phyloP scores from a whole-genome alignment of 352 stramenopile genomes.

The Stramenopiles sp. region DNA sequence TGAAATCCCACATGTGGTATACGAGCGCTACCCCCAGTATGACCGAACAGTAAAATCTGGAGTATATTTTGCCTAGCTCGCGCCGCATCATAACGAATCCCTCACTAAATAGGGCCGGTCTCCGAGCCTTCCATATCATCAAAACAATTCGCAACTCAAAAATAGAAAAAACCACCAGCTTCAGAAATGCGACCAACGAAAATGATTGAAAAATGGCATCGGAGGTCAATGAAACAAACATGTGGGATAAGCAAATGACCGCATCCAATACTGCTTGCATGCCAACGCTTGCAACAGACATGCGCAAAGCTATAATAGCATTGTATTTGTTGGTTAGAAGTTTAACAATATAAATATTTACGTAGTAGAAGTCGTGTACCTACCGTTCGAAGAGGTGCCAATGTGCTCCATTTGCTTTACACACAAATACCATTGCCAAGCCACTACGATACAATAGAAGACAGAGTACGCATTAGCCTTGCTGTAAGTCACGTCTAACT shows the following conservation, averaged over 20 bases:
- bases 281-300: slow-evolving; percentile 46
- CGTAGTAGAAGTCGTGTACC: too few relatives aligned
- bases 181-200: slow-evolving; percentile 85
- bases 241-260: slow-evolving; percentile 76
- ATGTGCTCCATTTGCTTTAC: neutral
- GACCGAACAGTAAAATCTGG: slow-evolving; percentile 82
- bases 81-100: slow-evolving; percentile 60
- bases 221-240: slow-evolving; percentile 78
- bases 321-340: too few relatives aligned
- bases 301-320: neutral
- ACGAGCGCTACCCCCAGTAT: slow-evolving; percentile 63
- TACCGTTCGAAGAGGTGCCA: too few relatives aligned
- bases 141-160: slow-evolving; percentile 96
- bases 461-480: neutral
- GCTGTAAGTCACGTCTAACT: neutral
- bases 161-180: slow-evolving; percentile 92
- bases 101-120: slow-evolving; percentile 48
- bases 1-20: slow-evolving; percentile 65
- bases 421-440: neutral
- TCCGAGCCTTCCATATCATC: slow-evolving; percentile 81
- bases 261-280: slow-evolving; percentile 70
- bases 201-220: slow-evolving; percentile 87
- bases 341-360: too few relatives aligned
- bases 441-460: neutral
- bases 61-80: slow-evolving; percentile 77